phyloP scores from a whole-genome alignment of 225 moss, liverwort and hornwort species.

The Physcomitrellopsis africana region DNA sequence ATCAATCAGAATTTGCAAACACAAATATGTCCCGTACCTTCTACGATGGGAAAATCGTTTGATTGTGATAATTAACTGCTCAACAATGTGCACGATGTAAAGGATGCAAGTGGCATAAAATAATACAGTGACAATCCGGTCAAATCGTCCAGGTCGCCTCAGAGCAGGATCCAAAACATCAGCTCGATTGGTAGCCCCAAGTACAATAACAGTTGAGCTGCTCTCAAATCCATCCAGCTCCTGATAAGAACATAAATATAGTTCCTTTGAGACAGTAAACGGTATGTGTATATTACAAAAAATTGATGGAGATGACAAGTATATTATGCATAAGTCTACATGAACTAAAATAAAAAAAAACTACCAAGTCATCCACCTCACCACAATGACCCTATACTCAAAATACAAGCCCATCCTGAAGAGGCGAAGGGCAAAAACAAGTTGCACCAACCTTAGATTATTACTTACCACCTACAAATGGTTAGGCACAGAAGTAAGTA shows the following conservation, averaged over 20 bases:
- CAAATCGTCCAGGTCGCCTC: constrained; percentile 94
- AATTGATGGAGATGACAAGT: constrained; percentile 9
- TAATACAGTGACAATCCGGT: constrained; percentile 89
- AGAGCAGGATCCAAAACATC: constrained; percentile 96
- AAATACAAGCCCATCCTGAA: constrained; percentile 19
- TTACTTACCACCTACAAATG: neutral
- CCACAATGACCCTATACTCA: constrained; percentile 5
- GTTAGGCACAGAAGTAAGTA: constrained; percentile 12
- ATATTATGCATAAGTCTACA: constrained; percentile 14
- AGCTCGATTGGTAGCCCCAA: constrained; percentile 94
- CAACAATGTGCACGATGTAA: constrained; percentile 16
- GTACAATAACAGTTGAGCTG: constrained; percentile 92
- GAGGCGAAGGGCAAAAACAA: constrained; percentile 10
- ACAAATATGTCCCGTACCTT: constrained; percentile 8
- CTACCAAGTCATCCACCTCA: neutral
- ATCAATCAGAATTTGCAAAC: constrained; percentile 23
- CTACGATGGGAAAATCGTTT: neutral
- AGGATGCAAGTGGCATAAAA: constrained; percentile 22
- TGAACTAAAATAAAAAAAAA: neutral
- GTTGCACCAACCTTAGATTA: constrained; percentile 13
- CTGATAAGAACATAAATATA: constrained; percentile 42
- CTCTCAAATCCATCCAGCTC: constrained; percentile 99
- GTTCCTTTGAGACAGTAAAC: constrained; percentile 22
- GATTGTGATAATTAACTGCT: neutral
- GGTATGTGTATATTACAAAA: neutral